These are phyloP conservation scores for Metarhizium anisopliae DNA, from an alignment of 2,329 filamentous ascomycete species.

Conservation along the genomic window DNA sequence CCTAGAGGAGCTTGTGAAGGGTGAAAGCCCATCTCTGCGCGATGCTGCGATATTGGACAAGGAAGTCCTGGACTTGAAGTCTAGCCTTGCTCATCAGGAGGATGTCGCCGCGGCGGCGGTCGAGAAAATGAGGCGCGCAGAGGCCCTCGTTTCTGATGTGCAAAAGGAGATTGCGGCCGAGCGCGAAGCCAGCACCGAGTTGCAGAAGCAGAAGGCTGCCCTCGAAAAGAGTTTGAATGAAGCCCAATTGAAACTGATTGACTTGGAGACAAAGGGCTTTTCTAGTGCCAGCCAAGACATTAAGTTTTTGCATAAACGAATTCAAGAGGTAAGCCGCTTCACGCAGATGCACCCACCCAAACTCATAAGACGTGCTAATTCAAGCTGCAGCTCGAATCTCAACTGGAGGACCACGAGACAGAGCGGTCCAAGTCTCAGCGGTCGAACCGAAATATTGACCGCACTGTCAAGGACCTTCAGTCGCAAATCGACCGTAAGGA, in stretches of 20 bases:
- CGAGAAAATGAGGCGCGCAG: conserved; percentile 93
- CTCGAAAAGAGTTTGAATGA: conserved; percentile 89
- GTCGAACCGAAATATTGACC: conserved; percentile 85
- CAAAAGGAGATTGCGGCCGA: conserved; percentile 88
- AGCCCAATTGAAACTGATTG: conserved; percentile 78
- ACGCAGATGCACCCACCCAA: neutral
- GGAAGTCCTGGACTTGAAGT: conserved; percentile 82
- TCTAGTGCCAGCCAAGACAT: conserved; percentile 91
- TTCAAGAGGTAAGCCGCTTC: conserved; percentile 73
- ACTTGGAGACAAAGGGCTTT: conserved; percentile 95
- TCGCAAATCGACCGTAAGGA: conserved; percentile 88
- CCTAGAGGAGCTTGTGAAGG: conserved; percentile 77
- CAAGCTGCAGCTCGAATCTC: conserved; percentile 64
- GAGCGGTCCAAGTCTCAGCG: conserved; percentile 74
- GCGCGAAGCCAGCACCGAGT: conserved; percentile 68
- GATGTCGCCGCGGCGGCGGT: conserved; percentile 86
- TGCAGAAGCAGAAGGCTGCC: conserved; percentile 83
- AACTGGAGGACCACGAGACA: conserved; percentile 74
- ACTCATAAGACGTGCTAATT: conserved; percentile 15
- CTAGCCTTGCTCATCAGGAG: conserved; percentile 81
- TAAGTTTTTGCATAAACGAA: conserved; percentile 84
- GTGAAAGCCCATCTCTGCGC: conserved; percentile 78
- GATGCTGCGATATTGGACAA: conserved; percentile 84
- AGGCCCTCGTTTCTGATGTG: conserved; percentile 77
- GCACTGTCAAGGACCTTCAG: conserved; percentile 87